Evolutionary conservation across 148 eudicot species (phyloP).

Genomic region (Linanthus parryae): DNA sequence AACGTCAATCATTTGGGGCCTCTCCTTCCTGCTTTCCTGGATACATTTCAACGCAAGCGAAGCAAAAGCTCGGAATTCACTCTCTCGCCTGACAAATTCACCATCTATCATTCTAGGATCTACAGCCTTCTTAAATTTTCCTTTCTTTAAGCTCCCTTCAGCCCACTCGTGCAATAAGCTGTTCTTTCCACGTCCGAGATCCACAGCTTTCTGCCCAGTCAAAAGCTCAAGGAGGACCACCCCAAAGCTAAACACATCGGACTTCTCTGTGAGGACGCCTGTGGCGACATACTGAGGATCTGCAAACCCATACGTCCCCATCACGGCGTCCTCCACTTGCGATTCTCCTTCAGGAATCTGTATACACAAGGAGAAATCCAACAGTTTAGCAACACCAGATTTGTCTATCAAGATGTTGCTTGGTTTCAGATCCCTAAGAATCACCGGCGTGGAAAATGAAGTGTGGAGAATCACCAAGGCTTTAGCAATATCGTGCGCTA

Average conservation of each 20-base stretch:
- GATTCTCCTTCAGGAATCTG: constrained; percentile 15
- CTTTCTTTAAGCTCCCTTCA: neutral
- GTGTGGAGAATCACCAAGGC: constrained; percentile 19
- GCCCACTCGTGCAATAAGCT: no score
- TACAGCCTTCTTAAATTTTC: neutral
- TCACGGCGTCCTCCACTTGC: constrained; percentile 7
- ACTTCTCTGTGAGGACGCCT: constrained; percentile 9
- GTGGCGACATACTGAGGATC: neutral
- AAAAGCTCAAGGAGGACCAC: constrained; percentile 7
- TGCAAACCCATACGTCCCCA: neutral
- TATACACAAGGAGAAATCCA: constrained; percentile 14
- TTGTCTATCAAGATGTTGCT: constrained; percentile 10
- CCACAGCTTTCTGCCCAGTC: neutral
- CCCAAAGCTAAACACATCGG: constrained; percentile 20
- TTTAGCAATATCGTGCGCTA: constrained; percentile 16
- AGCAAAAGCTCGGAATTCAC: constrained; percentile 9
- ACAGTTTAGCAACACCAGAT: constrained; percentile 13
- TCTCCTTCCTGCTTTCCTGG: neutral
- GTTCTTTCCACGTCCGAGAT: no score
- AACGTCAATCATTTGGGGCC: constrained; percentile 10
- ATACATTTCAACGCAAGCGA: constrained; percentile 8
- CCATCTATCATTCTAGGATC: neutral
- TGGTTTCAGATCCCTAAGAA: constrained; percentile 8
- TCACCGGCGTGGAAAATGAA: constrained; percentile 9
- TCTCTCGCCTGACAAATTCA: neutral